phyloP scores from a whole-genome alignment of 768 basidiomycete species.

The Termitomyces heimii region DNA sequence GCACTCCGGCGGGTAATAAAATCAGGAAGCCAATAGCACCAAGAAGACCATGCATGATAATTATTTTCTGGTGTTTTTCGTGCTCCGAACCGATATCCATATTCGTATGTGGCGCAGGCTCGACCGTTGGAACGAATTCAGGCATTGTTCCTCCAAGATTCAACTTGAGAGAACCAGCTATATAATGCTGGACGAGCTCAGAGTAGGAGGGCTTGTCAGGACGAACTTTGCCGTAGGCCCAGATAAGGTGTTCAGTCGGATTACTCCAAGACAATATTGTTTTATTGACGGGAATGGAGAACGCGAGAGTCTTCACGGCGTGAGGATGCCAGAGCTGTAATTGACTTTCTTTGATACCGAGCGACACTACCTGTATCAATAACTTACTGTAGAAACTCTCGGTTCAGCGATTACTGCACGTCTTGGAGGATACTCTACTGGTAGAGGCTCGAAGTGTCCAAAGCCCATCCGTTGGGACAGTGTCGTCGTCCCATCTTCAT shows the following conservation, averaged over 20 bases:
- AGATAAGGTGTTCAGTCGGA: constrained; percentile 29
- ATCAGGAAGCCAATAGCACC: constrained; percentile 51
- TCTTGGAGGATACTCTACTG: constrained; percentile 38
- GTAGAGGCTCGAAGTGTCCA: constrained; percentile 41
- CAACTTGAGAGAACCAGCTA: constrained; percentile 29
- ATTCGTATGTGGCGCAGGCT: constrained; percentile 5
- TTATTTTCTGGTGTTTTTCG: constrained; percentile 31
- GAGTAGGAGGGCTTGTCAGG: constrained; percentile 19
- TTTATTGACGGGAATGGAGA: constrained; percentile 35
- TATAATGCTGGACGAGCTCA: constrained; percentile 23
- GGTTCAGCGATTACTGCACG: constrained; percentile 33
- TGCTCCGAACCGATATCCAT: constrained; percentile 6
- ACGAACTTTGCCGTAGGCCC: constrained; percentile 30
- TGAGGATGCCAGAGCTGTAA: constrained; percentile 22
- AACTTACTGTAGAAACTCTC: constrained; percentile 26
- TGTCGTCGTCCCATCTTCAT: constrained; percentile 45
- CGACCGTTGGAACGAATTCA: constrained; percentile 9
- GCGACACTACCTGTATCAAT: background rate
- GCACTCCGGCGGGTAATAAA: constrained; percentile 45
- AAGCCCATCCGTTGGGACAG: constrained; percentile 52
- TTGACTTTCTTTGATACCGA: background rate
- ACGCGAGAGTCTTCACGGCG: constrained; percentile 32
- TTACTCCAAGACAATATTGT: constrained; percentile 20
- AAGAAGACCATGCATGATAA: constrained; percentile 48
- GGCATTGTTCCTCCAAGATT: constrained; percentile 25